phyloP scores from a whole-genome alignment of 2,329 filamentous ascomycete species.

The Chaetomium globosum region DNA sequence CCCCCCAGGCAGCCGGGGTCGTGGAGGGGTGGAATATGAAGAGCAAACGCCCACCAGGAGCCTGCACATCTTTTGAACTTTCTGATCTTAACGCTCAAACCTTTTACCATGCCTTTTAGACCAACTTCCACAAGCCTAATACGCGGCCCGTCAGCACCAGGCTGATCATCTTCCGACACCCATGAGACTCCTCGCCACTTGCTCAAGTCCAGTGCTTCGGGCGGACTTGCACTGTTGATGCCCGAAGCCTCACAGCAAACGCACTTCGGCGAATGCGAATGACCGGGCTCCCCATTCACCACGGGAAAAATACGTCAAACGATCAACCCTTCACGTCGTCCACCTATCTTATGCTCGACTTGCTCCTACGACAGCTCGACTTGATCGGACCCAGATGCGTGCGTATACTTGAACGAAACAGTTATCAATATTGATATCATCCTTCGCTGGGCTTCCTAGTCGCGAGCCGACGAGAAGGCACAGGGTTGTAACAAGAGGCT shows the following conservation, averaged over 20 bases:
- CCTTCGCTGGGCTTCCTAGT: background rate
- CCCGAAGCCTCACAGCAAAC: background rate
- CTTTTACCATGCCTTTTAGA: constrained; percentile 16
- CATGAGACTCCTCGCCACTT: background rate
- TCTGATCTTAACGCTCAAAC: background rate
- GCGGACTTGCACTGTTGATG: background rate
- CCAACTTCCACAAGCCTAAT: background rate
- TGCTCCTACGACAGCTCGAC: background rate
- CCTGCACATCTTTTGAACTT: background rate
- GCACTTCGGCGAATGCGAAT: background rate
- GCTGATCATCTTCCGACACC: background rate
- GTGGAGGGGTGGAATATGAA: constrained; percentile 17
- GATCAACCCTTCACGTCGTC: background rate
- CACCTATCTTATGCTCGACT: background rate
- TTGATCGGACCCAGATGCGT: background rate
- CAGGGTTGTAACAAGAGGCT: background rate
- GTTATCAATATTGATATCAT: background rate
- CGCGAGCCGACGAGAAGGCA: background rate
- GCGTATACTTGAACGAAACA: background rate
- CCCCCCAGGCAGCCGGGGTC: background rate
- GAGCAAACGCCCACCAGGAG: background rate
- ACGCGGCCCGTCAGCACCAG: constrained; percentile 9
- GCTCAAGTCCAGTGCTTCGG: background rate
- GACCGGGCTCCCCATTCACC: background rate
- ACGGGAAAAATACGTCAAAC: background rate